These are phyloP conservation scores for Ophiorrhiza pumila DNA, from an alignment of 257 asterid species.

Conservation along the genomic window DNA sequence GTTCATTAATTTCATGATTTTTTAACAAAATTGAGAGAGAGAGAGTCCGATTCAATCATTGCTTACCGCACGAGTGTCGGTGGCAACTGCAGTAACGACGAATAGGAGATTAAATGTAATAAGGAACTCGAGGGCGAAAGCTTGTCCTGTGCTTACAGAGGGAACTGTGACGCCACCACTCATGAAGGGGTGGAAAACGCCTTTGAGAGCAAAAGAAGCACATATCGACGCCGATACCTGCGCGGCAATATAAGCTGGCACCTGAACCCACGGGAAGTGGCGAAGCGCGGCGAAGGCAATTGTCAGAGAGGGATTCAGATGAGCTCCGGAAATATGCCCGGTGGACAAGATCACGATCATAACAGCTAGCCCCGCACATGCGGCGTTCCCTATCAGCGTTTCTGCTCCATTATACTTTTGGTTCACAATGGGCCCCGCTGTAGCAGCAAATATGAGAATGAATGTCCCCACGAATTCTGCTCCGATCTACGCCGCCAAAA, in stretches of 20 bases:
- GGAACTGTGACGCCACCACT: constrained; percentile 87
- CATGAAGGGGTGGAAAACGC: constrained; percentile 69
- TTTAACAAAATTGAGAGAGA: too few relatives aligned
- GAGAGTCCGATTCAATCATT: too few relatives aligned
- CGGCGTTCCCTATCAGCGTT: constrained; percentile 73
- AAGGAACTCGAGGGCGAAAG: constrained; percentile 86
- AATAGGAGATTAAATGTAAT: constrained; percentile 75
- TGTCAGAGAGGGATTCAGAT: constrained; percentile 81
- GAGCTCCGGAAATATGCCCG: constrained; percentile 95
- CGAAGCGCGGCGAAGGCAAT: constrained; percentile 85
- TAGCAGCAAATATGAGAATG: constrained; percentile 79
- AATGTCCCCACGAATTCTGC: constrained; percentile 95
- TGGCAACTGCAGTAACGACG: constrained; percentile 90
- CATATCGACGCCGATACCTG: constrained; percentile 88
- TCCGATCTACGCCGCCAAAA: constrained; percentile 70
- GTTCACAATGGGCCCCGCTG: constrained; percentile 88
- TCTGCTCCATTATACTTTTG: constrained; percentile 70
- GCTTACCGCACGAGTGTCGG: constrained; percentile 83
- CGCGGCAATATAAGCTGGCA: constrained; percentile 78
- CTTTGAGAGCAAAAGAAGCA: constrained; percentile 87
- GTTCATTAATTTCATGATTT: too few relatives aligned
- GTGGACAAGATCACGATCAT: constrained; percentile 85
- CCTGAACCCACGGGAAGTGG: constrained; percentile 89
- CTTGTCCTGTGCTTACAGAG: constrained; percentile 66
- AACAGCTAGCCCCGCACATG: constrained; percentile 79